Evolutionary conservation across 306 rosid genomes (phyloP).

Genomic region (Cucurbita argyrosperma): DNA sequence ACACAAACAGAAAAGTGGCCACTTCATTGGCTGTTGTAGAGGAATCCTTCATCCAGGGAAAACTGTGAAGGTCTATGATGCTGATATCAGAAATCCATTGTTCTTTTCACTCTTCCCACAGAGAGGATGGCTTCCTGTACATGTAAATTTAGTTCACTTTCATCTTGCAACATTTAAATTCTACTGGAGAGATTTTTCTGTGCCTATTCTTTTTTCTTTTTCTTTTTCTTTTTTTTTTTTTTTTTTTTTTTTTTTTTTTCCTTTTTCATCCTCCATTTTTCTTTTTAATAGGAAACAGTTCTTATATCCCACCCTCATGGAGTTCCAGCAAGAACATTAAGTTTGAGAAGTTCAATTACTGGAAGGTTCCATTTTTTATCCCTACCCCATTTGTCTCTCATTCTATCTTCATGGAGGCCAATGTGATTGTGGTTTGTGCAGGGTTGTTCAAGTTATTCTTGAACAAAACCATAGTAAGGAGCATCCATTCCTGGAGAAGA

Average conservation of each 20-base stretch:
- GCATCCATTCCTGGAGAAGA: conserved; percentile 45
- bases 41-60: conserved; percentile 66
- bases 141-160: conserved; percentile 26
- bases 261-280: conserved; percentile 3
- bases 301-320: conserved; percentile 69
- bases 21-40: conserved; percentile 59
- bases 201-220: not conserved
- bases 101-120: conserved; percentile 84
- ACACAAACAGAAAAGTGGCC: conserved; percentile 69
- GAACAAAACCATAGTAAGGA: conserved; percentile 59
- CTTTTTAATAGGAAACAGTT: conserved; percentile 63
- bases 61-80: conserved; percentile 53
- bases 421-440: conserved; percentile 31
- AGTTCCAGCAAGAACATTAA: conserved; percentile 54
- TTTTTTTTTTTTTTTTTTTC: not conserved
- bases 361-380: conserved; percentile 55
- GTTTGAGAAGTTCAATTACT: conserved; percentile 87
- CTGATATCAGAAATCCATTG: conserved; percentile 86
- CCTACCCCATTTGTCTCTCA: not conserved
- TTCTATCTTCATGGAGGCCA: conserved; percentile 8
- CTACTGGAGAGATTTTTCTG: not conserved
- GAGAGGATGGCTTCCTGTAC: conserved; percentile 86
- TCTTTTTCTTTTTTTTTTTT: not conserved
- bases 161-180: not conserved
- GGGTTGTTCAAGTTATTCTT: conserved; percentile 79